Evolutionary conservation across 2,329 filamentous ascomycete species (phyloP).

Genomic region (Hypoxylon sp.): DNA sequence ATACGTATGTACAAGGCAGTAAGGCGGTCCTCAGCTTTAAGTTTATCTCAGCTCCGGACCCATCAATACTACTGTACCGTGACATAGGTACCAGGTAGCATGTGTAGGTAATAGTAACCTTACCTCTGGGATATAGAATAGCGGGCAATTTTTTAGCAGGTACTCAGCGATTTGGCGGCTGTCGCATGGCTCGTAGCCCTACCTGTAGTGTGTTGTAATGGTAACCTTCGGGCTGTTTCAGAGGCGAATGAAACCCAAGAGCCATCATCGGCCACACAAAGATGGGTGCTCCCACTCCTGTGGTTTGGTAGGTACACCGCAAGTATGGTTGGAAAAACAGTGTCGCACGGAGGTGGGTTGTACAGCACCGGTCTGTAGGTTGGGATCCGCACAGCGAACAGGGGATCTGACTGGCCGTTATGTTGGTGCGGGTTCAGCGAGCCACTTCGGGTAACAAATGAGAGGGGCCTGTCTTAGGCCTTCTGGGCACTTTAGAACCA

Average conservation of each 20-base stretch:
- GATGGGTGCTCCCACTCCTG: slow-evolving; percentile 5
- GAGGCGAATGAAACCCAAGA: slow-evolving; percentile 10
- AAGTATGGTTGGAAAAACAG: slow-evolving; percentile 36
- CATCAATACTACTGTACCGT: not conserved
- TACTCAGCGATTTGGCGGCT: not conserved
- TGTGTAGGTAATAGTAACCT: not conserved
- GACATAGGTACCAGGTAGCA: not conserved
- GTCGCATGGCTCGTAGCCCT: slow-evolving; percentile 17
- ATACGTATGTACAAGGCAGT: not conserved
- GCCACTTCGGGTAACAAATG: slow-evolving; percentile 32
- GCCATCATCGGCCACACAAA: slow-evolving; percentile 1
- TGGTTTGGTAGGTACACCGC: slow-evolving; percentile 42
- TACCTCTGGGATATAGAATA: not conserved
- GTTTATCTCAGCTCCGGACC: not conserved
- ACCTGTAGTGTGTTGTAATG: slow-evolving; percentile 10
- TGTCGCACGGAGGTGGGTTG: slow-evolving; percentile 32
- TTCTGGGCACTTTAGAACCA: too few relatives aligned
- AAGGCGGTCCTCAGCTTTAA: not conserved
- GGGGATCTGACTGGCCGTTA: slow-evolving; percentile 35
- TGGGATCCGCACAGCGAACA: slow-evolving; percentile 21
- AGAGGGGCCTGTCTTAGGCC: slow-evolving; percentile 20
- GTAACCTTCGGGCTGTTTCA: slow-evolving; percentile 27
- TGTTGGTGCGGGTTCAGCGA: slow-evolving; percentile 32
- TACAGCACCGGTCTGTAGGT: slow-evolving; percentile 31
- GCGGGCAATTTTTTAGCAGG: not conserved